These are phyloP conservation scores for Quercus wislizeni DNA, from an alignment of 306 rosid genomes.

Conservation along the genomic window DNA sequence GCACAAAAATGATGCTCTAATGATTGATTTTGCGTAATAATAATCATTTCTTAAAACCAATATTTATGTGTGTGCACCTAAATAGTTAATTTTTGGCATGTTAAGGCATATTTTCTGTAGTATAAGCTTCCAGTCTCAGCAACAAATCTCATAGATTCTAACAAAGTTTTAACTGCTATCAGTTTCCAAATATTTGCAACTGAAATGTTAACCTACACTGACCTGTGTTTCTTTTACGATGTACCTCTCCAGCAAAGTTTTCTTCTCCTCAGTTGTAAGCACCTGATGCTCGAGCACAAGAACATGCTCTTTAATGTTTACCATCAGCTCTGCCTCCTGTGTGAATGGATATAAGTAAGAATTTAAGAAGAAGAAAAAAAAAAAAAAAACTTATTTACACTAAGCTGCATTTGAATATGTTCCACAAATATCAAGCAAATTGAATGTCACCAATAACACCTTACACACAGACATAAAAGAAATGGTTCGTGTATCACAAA, in stretches of 20 bases:
- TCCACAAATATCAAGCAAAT: neutral
- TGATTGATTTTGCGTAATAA: neutral
- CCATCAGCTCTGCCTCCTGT: conserved; percentile 76
- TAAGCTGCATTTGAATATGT: neutral
- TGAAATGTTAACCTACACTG: neutral
- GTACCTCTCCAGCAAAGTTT: conserved; percentile 76
- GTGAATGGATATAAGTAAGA: conserved; percentile 2
- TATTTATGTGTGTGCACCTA: neutral
- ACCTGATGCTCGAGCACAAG: conserved; percentile 79
- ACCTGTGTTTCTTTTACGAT: conserved; percentile 90
- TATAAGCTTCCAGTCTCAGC: neutral
- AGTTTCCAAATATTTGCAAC: neutral
- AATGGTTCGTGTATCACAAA: neutral
- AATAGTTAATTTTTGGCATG: neutral
- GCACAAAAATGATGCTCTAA: neutral
- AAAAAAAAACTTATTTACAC: neutral
- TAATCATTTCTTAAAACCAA: neutral
- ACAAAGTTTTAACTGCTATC: neutral
- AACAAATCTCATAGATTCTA: neutral
- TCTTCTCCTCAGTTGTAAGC: conserved; percentile 62
- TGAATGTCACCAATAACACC: neutral
- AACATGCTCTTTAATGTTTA: conserved; percentile 64
- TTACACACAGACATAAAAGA: neutral
- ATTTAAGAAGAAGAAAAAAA: too few species aligned
- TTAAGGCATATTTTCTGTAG: neutral